Evolutionary conservation across 2,329 filamentous ascomycete species (phyloP), one percentile per base, ranked within the genome.

Genomic region (Pseudovirgaria hyperparasitica): DNA sequence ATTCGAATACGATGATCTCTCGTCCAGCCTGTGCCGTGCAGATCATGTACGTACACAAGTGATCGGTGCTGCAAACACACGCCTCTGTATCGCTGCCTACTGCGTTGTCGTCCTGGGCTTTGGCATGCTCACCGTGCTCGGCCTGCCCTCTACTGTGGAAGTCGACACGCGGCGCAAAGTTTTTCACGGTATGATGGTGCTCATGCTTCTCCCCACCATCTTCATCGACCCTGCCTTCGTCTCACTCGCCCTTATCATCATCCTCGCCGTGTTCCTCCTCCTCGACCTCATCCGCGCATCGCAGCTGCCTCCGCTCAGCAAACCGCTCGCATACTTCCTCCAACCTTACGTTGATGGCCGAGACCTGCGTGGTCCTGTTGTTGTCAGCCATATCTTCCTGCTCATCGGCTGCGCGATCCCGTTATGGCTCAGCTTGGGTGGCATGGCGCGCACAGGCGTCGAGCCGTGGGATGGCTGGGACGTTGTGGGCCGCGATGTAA

Each of bases 111-210:
- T 92, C 29, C 67, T 96, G 10, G 48, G 70, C 10, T 48, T 72
- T 2, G 90, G 87, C 1, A 65, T 96, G 19, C 57, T 73, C 7
- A 63, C 81, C 4, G 82, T 94, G 6, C 71, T 90, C 27, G 71
- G 67, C 22, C 67, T 92, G 19, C 81, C 78, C 21, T 63, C 73
- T 3, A 62, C 82, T 26, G 86, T 81, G 39, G 86, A 94, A 55
- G 87, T 98, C 24, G 90, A 98, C 55, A 98, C 90, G 2, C 72
- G 90, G 26, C 75, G 90, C 26, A 98, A 98, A 54, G 82, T 96
- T 14, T 98, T 98, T 52, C 90, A 98, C 53, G 92, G 92, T 40
- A 93, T 87, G 68, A 96, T 96, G 80, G 87, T 96, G 6, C 74
- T 75, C 30, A 94, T 98, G 82, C 76, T 98, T 30, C 65, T 96